Evolutionary conservation across 202 grass and related monocot species (phyloP), one percentile per base, ranked within the genome.

Genomic region (Digitaria exilis): DNA sequence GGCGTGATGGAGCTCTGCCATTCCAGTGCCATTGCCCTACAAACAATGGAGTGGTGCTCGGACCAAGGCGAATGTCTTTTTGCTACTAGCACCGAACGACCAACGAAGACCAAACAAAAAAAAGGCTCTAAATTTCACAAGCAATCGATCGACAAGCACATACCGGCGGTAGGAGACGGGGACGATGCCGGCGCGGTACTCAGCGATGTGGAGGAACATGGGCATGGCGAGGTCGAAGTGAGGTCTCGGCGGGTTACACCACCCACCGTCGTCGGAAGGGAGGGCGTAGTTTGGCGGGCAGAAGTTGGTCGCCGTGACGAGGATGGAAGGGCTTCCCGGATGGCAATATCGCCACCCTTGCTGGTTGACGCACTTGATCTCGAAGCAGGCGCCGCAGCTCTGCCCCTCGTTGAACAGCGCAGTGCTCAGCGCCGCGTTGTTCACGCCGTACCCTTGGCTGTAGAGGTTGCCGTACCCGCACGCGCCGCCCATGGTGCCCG

Each of bases 381-480:
- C 89, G 80, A 92, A 97, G 89, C 94, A 97, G 4, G 91, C 85
- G 3, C 91, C 94, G 69, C 94, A 97, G 65, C 87, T 78, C 57
- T 43, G 59, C 15, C 91, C 94, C 0, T 43, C 7, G 84, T 92
- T 92, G 91, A 97, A 97, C 49, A 97, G 81, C 81, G 87, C 91
- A 84, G 94, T 97, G 91, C 94, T 97, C 87, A 97, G 89, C 65
- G 94, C 94, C 42, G 91, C 86, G 68, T 91, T 97, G 83, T 94
- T 89, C 77, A 97, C 83, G 8, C 94, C 91, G 64, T 97, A 97
- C 1, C 94, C 94, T 66, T 97, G 87, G 70, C 83, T 79, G 72
- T 94, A 97, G 61, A 97, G 80, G 73, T 94, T 94, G 15, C 91
- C 94, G 70, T 97, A 97, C 7, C 94, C 94, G 39, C 94, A 97